phyloP scores from a whole-genome alignment of 768 basidiomycete genomes.

The Lentinula lateritia region DNA sequence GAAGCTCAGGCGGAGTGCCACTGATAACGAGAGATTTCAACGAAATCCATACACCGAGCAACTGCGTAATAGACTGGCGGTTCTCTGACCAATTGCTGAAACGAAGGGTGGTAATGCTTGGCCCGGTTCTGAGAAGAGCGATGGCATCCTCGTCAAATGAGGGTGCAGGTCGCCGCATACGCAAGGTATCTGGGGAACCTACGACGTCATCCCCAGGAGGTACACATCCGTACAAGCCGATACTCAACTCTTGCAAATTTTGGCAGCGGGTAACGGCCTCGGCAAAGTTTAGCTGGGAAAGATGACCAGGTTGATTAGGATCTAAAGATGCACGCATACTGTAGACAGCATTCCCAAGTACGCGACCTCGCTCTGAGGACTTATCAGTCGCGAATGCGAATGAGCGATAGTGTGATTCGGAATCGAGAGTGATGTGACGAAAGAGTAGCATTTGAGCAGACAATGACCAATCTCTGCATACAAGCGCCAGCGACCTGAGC shows the following conservation, averaged over 20 bases:
- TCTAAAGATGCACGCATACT: constrained; percentile 56
- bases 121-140: constrained; percentile 47
- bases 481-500: constrained; percentile 27
- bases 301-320: constrained; percentile 57
- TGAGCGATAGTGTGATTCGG: constrained; percentile 45
- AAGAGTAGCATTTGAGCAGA: constrained; percentile 64
- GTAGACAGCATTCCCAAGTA: constrained; percentile 48
- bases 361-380: constrained; percentile 38
- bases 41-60: constrained; percentile 59
- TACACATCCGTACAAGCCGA: constrained; percentile 56
- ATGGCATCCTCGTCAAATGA: constrained; percentile 51
- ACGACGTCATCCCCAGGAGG: constrained; percentile 46
- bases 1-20: constrained; percentile 48
- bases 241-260: constrained; percentile 47
- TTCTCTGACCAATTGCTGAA: constrained; percentile 74
- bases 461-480: constrained; percentile 63
- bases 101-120: constrained; percentile 45
- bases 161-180: constrained; percentile 45
- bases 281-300: constrained; percentile 54
- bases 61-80: constrained; percentile 46
- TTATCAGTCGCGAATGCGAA: constrained; percentile 49
- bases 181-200: constrained; percentile 39
- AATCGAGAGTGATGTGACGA: constrained; percentile 46
- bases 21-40: constrained; percentile 51
- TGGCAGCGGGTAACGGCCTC: constrained; percentile 54